Conservation (phyloP, 176 grass and related monocot species). For the Thalia dealbata region DNA sequence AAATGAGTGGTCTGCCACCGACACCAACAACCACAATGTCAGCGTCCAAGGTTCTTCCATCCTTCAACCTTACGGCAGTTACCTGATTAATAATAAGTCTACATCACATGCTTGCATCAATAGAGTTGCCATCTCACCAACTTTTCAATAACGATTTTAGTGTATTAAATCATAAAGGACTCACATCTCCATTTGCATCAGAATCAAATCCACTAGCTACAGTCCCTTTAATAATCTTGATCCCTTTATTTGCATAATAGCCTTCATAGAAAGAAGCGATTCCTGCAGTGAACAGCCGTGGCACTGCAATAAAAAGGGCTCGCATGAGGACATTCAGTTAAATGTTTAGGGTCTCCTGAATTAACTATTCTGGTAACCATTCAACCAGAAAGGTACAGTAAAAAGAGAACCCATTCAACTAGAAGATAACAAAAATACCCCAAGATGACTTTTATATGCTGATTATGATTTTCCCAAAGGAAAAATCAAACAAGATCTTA, state of each 20-base stretch:
- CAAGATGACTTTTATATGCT: background rate
- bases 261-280: slow-evolving; percentile 84
- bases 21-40: slow-evolving; percentile 94
- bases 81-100: slow-evolving; percentile 44
- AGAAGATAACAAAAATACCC: too few species aligned
- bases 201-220: slow-evolving; percentile 78
- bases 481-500: too few species aligned
- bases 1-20: slow-evolving; percentile 58
- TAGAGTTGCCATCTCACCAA: background rate
- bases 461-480: background rate
- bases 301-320: slow-evolving; percentile 54
- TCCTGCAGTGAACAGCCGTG: slow-evolving; percentile 68
- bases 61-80: slow-evolving; percentile 64
- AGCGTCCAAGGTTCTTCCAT: slow-evolving; percentile 58
- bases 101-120: background rate
- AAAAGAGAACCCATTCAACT: background rate
- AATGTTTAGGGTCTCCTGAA: background rate
- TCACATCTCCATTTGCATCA: slow-evolving; percentile 73
- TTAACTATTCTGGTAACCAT: background rate
- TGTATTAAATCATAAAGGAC: slow-evolving; percentile 13
- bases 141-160: slow-evolving; percentile 5
- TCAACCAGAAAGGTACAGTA: background rate
- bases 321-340: background rate
- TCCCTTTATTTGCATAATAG: slow-evolving; percentile 88
- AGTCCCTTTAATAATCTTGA: slow-evolving; percentile 81